Evolutionary conservation across 2,329 filamentous ascomycete genomes (phyloP).

Genomic region (Ophiobolus disseminans): DNA sequence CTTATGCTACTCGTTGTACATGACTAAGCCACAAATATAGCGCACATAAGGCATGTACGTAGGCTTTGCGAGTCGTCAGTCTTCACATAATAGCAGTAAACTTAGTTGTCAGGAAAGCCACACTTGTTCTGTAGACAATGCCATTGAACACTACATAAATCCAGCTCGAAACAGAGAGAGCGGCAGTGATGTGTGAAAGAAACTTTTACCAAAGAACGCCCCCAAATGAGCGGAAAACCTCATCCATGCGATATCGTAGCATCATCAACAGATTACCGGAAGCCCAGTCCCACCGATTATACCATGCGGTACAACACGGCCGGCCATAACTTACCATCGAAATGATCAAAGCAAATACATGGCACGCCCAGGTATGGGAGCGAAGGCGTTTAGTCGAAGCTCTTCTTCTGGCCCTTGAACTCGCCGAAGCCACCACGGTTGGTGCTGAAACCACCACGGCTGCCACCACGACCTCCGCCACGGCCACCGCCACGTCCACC

Average conservation of each 20-base stretch:
- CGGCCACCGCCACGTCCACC: constrained; percentile 58
- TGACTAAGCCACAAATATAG: too few relatives aligned
- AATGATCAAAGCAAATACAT: constrained; percentile 28
- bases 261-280: constrained; percentile 14
- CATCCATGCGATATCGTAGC: constrained; percentile 17
- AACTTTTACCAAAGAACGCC: constrained; percentile 27
- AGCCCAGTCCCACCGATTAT: constrained; percentile 18
- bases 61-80: too few relatives aligned
- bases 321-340: constrained; percentile 34
- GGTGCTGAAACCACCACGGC: constrained; percentile 53
- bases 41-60: too few relatives aligned
- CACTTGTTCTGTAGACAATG: too few relatives aligned
- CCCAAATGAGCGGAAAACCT: constrained; percentile 1
- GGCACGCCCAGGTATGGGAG: constrained; percentile 2
- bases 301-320: constrained; percentile 16
- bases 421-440: constrained; percentile 66
- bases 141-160: constrained; percentile 20
- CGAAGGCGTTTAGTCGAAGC: constrained; percentile 58
- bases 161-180: constrained; percentile 9
- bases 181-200: constrained; percentile 8
- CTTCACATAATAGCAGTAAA: too few relatives aligned
- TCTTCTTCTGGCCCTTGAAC: constrained; percentile 82
- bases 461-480: constrained; percentile 58
- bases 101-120: too few relatives aligned
- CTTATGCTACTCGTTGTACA: too few relatives aligned